These are phyloP conservation scores for Pichia exigua DNA, from an alignment of 805 yeast genomes.

Conservation along the genomic window DNA sequence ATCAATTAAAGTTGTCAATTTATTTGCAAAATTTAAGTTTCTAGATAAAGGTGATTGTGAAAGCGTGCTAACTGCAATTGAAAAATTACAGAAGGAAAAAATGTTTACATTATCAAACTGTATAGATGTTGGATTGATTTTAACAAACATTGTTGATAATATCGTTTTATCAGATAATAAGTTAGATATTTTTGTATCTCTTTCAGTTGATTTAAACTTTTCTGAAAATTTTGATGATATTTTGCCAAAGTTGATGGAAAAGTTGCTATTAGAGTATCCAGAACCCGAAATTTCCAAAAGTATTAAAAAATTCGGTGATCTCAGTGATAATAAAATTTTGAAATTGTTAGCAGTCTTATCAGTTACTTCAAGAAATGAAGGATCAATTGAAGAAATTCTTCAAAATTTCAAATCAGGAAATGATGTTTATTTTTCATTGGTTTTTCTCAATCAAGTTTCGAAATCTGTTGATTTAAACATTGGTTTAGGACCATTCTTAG, in stretches of 20 bases:
- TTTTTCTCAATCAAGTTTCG: conserved; percentile 46
- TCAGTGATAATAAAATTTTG: conserved; percentile 20
- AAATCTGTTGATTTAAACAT: conserved; percentile 27
- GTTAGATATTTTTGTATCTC: conserved; percentile 9
- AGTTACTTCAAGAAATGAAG: conserved; percentile 28
- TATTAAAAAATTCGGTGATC: conserved; percentile 15
- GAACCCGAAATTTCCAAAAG: conserved; percentile 11
- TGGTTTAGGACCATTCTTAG: conserved; percentile 31
- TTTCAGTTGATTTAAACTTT: conserved; percentile 14
- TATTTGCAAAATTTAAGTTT: conserved; percentile 4
- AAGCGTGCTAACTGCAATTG: conserved; percentile 4
- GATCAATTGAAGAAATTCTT: conserved; percentile 17
- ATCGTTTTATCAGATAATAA: conserved; percentile 1
- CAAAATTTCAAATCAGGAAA: conserved; percentile 15
- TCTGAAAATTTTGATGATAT: conserved; percentile 16
- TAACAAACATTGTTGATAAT: conserved; percentile 9
- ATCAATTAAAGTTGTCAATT: conserved; percentile 14
- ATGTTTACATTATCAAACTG: conserved; percentile 12
- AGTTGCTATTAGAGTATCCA: conserved; percentile 12
- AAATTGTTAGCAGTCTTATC: conserved; percentile 28
- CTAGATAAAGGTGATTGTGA: conserved; percentile 10
- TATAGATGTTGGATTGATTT: conserved; percentile 5
- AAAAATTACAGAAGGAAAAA: conserved; percentile 6
- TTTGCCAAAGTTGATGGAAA: conserved; percentile 13
- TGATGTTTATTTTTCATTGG: conserved; percentile 25